Percentiles rank a stretch among this genome's conserved stretches.
These are phyloP conservation scores for Kappamyces sp. DNA, from an alignment of 192 early-diverging fungal genomes.

Conservation along the genomic window DNA sequence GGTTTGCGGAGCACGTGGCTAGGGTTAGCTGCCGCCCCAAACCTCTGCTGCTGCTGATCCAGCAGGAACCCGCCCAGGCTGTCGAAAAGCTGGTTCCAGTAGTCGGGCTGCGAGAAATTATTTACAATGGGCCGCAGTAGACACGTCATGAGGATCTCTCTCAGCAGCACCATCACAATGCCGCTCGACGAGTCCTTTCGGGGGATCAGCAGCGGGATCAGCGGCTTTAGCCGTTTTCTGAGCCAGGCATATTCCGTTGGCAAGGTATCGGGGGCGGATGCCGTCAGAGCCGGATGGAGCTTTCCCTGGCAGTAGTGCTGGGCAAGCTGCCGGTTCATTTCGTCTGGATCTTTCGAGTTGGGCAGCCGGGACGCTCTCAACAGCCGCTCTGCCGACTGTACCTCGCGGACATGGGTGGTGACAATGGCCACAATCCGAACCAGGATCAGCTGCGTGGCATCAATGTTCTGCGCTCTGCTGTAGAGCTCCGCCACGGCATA, in stretches of 20 bases:
- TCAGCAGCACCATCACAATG: constrained; percentile 55
- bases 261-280: constrained; percentile 4
- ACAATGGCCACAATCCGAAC: constrained; percentile 60
- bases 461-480: constrained; percentile 43
- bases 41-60: not conserved
- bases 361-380: constrained; percentile 24
- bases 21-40: not conserved
- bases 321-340: constrained; percentile 52
- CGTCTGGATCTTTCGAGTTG: constrained; percentile 40
- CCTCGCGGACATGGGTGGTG: constrained; percentile 66
- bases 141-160: constrained; percentile 68
- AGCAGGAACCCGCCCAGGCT: constrained; percentile 19
- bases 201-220: constrained; percentile 62
- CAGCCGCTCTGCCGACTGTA: constrained; percentile 51
- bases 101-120: constrained; percentile 76
- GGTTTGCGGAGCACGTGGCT: not conserved
- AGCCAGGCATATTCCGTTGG: constrained; percentile 46
- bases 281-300: constrained; percentile 47
- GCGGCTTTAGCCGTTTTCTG: constrained; percentile 49
- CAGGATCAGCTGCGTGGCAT: constrained; percentile 57
- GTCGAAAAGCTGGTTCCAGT: constrained; percentile 77
- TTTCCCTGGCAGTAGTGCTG: constrained; percentile 49
- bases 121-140: constrained; percentile 65
- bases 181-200: constrained; percentile 50
- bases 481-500: constrained; percentile 30